Percentiles rank a stretch among this genome's conserved stretches.
phyloP scores from a whole-genome alignment of 352 stramenopile genomes.

The Plasmopara viticola region DNA sequence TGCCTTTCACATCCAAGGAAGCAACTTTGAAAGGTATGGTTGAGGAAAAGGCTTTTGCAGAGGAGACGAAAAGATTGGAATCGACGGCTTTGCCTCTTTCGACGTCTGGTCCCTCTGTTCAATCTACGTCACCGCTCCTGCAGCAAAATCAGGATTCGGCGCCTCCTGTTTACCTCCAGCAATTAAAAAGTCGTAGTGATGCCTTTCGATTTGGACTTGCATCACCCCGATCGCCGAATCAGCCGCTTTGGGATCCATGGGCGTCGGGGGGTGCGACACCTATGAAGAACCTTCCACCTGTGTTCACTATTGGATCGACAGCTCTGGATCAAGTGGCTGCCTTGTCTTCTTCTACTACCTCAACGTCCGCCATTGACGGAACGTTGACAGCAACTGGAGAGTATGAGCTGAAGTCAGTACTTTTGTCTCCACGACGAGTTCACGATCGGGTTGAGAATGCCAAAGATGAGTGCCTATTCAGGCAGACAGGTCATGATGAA shows the following conservation, averaged over 20 bases:
- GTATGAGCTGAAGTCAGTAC: slow-evolving; percentile 35
- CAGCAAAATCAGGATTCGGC: slow-evolving; percentile 2
- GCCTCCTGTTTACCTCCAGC: background rate
- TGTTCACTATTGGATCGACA: slow-evolving; percentile 29
- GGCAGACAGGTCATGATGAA: slow-evolving; percentile 10
- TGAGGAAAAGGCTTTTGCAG: background rate
- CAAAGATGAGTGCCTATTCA: slow-evolving; percentile 1
- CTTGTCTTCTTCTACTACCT: slow-evolving; percentile 11
- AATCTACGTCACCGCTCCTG: background rate
- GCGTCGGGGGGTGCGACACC: slow-evolving; percentile 29
- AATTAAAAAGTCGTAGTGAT: slow-evolving; percentile 9
- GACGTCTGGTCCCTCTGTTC: background rate
- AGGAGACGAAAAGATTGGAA: background rate
- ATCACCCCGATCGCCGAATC: slow-evolving; percentile 27
- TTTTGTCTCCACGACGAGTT: slow-evolving; percentile 22
- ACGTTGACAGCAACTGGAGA: slow-evolving; percentile 8
- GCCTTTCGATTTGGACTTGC: slow-evolving; percentile 16
- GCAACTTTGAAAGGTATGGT: slow-evolving; percentile 4
- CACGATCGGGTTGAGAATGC: slow-evolving; percentile 8
- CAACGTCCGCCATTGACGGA: slow-evolving; percentile 2
- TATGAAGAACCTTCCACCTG: slow-evolving; percentile 30
- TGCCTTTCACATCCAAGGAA: slow-evolving; percentile 26
- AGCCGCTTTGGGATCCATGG: slow-evolving; percentile 42
- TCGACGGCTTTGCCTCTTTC: background rate
- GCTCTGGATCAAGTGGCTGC: slow-evolving; percentile 19